Percentiles rank a stretch among this genome's conserved stretches.
Conservation (phyloP, 805 yeast species). For the Spathaspora sp. region DNA sequence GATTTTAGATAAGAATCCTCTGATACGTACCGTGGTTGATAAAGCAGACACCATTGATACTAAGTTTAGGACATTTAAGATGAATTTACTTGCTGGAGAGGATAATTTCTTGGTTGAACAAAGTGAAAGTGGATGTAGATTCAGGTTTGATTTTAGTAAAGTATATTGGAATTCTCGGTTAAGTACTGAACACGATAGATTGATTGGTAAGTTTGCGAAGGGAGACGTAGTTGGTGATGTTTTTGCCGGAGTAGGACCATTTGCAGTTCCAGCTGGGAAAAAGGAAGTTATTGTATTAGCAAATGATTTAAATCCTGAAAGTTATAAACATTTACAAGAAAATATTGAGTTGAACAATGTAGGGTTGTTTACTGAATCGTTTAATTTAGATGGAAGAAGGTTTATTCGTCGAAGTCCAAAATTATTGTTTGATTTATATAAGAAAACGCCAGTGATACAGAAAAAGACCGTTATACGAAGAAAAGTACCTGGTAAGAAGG, state of each 20-base stretch:
- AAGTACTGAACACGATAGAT: constrained; percentile 87
- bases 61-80: constrained; percentile 83
- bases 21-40: constrained; percentile 85
- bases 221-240: constrained; percentile 88
- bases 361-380: constrained; percentile 52
- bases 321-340: constrained; percentile 62
- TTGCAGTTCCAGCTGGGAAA: constrained; percentile 93
- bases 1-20: constrained; percentile 80
- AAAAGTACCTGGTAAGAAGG: constrained; percentile 33
- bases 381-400: constrained; percentile 77
- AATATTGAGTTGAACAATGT: constrained; percentile 69
- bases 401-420: constrained; percentile 63
- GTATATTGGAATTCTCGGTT: constrained; percentile 97
- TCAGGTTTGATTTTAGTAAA: constrained; percentile 83
- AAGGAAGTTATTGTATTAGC: constrained; percentile 78
- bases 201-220: constrained; percentile 56
- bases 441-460: constrained; percentile 28
- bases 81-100: constrained; percentile 91
- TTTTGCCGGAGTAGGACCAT: constrained; percentile 98
- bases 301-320: constrained; percentile 89
- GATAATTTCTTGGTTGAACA: constrained; percentile 76
- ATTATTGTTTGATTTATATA: constrained; percentile 46
- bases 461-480: constrained; percentile 32
- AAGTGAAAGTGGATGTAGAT: constrained; percentile 79
- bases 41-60: constrained; percentile 85